A percentile compares a stretch with the other conserved stretches of the same genome.
Evolutionary conservation across 139 green algal genomes (phyloP).

Genomic region (Spirogloea muscicola): DNA sequence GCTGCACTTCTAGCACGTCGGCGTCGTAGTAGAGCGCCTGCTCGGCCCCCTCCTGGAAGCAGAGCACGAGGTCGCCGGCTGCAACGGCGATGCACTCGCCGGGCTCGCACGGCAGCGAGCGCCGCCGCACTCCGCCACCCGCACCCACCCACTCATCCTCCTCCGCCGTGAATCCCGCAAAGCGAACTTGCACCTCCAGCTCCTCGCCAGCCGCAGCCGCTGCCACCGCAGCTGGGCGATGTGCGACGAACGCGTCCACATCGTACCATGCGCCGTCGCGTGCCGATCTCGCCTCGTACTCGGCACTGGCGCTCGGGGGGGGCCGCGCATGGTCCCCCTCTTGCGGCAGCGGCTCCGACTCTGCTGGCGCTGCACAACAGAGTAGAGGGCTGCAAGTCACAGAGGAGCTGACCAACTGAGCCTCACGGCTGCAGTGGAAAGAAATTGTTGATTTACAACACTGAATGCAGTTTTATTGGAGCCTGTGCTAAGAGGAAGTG

Average conservation of each 20-base stretch:
- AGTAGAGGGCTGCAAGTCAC: no score
- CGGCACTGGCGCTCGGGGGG: no score
- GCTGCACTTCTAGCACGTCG: conserved; percentile 38
- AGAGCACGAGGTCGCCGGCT: conserved; percentile 39
- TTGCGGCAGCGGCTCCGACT: no score
- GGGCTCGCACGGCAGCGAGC: conserved; percentile 39
- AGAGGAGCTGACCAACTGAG: no score
- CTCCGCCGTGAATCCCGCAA: conserved; percentile 32
- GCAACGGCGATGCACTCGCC: conserved; percentile 38
- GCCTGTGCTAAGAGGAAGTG: no score
- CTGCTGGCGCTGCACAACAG: no score
- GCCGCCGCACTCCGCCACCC: conserved; percentile 1
- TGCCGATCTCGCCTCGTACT: conserved; percentile 37
- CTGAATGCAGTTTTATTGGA: no score
- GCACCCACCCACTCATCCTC: conserved; percentile 44
- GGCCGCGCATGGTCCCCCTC: no score
- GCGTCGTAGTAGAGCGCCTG: conserved; percentile 47
- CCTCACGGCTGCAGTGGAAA: no score
- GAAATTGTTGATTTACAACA: no score
- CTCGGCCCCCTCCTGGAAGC: conserved; percentile 41
- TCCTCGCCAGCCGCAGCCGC: background rate
- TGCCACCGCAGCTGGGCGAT: no score
- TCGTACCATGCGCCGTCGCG: conserved; percentile 37
- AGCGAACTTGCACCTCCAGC: conserved; percentile 39
- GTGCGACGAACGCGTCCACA: no score